phyloP scores from a whole-genome alignment of 2,329 filamentous ascomycete genomes.

The Daldinia sp. region DNA sequence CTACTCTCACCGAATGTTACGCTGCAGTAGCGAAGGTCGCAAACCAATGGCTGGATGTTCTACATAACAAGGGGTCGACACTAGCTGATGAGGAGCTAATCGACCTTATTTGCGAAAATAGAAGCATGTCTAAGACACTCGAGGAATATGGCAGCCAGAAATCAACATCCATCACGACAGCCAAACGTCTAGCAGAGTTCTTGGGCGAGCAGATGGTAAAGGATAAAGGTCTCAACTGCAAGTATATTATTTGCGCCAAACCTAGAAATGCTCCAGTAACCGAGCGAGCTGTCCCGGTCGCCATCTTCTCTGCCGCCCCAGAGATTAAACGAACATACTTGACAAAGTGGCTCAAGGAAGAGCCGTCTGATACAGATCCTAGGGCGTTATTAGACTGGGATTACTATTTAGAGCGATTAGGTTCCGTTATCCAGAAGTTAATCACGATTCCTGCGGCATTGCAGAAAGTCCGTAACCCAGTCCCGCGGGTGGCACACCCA shows the following conservation, averaged over 20 bases:
- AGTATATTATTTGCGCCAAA: constrained; percentile 94
- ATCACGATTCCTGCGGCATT: constrained; percentile 98
- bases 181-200: constrained; percentile 93
- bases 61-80: constrained; percentile 88
- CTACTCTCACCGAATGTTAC: constrained; percentile 89
- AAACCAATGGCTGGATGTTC: constrained; percentile 95
- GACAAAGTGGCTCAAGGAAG: constrained; percentile 95
- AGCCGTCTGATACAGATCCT: constrained; percentile 90
- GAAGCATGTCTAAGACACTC: constrained; percentile 96
- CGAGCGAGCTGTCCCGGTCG: constrained; percentile 91
- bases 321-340: constrained; percentile 89
- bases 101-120: constrained; percentile 99
- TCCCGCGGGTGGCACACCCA: constrained; percentile 91
- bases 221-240: constrained; percentile 98
- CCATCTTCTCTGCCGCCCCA: constrained; percentile 95
- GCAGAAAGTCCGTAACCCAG: constrained; percentile 94
- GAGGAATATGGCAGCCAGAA: constrained; percentile 97
- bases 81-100: constrained; percentile 97
- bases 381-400: constrained; percentile 93
- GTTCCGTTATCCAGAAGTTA: constrained; percentile 97
- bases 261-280: constrained; percentile 93
- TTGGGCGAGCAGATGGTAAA: constrained; percentile 99
- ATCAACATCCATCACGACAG: constrained; percentile 99
- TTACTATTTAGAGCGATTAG: constrained; percentile 95
- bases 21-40: constrained; percentile 91